Percentiles rank a stretch among this genome's conserved stretches.
Evolutionary conservation across 78 protist species (phyloP).

Genomic region (Pirum gemmata): DNA sequence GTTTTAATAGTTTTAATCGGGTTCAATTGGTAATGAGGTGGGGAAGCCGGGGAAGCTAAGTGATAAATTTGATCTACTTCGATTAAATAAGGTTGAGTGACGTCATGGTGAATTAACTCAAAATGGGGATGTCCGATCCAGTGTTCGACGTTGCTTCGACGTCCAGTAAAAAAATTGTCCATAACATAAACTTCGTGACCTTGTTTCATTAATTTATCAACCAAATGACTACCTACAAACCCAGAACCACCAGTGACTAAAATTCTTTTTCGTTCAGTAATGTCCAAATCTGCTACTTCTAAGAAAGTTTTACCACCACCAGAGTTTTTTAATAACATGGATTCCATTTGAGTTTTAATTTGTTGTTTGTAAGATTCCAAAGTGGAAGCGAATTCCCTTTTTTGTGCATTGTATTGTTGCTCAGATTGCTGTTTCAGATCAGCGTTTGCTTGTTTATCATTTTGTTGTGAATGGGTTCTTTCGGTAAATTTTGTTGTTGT

Average conservation of each 20-base stretch:
- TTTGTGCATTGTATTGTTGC: too few relatives aligned
- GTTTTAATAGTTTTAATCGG: slow-evolving; percentile 75
- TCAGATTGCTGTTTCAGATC: too few relatives aligned
- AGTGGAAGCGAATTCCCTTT: too few relatives aligned
- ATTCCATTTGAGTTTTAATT: too few relatives aligned
- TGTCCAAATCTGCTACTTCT: neutral
- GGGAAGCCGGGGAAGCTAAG: slow-evolving; percentile 79
- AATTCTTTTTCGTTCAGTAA: slow-evolving; percentile 40
- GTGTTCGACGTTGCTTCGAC: slow-evolving; percentile 11
- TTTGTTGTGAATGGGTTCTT: too few relatives aligned
- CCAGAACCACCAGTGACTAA: slow-evolving; percentile 84
- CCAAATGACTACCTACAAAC: slow-evolving; percentile 73
- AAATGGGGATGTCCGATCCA: slow-evolving; percentile 58
- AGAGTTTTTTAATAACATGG: too few relatives aligned
- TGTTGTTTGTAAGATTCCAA: too few relatives aligned
- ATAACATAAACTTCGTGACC: slow-evolving; percentile 64
- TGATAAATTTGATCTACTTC: slow-evolving; percentile 68
- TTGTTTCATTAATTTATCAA: slow-evolving; percentile 54
- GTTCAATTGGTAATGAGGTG: slow-evolving; percentile 63
- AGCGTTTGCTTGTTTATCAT: too few relatives aligned
- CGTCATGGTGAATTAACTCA: slow-evolving; percentile 54
- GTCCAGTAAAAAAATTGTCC: slow-evolving; percentile 57
- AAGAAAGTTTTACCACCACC: neutral
- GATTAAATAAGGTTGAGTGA: slow-evolving; percentile 20
- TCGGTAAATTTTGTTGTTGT: too few relatives aligned